A percentile compares a stretch with the other conserved stretches of the same genome.
These are phyloP conservation scores for Cordyceps cicadae DNA, from an alignment of 2,329 filamentous ascomycete genomes.

Conservation along the genomic window DNA sequence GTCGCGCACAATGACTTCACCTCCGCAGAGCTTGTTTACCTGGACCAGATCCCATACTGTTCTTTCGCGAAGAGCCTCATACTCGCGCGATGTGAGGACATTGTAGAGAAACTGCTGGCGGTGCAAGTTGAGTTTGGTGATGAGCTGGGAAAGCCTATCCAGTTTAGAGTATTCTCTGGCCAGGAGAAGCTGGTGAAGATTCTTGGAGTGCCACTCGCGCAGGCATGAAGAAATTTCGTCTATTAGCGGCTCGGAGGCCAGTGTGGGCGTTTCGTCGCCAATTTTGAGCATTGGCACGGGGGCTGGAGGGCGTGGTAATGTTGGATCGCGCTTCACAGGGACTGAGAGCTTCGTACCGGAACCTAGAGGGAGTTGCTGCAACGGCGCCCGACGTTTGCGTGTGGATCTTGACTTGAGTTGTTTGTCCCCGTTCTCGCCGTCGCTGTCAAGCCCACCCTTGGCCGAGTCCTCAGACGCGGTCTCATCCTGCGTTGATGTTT, in stretches of 20 bases:
- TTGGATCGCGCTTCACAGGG: conserved; percentile 51
- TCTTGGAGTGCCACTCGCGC: conserved; percentile 96
- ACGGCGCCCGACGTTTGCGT: conserved; percentile 21
- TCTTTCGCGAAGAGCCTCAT: conserved; percentile 70
- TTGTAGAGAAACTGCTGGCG: conserved; percentile 89
- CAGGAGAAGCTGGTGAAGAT: conserved; percentile 84
- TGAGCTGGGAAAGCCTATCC: conserved; percentile 71
- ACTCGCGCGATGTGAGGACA: conserved; percentile 80
- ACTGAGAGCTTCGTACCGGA: conserved; percentile 36
- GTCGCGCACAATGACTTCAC: conserved; percentile 91
- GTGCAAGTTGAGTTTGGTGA: conserved; percentile 74
- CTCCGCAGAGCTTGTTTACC: conserved; percentile 88
- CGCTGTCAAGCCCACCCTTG: conserved; percentile 42
- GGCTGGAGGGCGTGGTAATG: conserved; percentile 70
- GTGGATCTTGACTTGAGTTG: conserved; percentile 15
- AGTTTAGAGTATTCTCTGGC: conserved; percentile 72
- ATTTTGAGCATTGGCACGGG: conserved; percentile 97
- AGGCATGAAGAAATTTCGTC: conserved; percentile 97
- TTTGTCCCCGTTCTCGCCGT: conserved; percentile 26
- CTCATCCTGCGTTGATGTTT: conserved; percentile 19
- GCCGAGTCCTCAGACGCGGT: conserved; percentile 40
- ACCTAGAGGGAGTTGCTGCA: conserved; percentile 32
- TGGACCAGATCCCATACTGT: conserved; percentile 93
- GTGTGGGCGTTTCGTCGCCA: conserved; percentile 91
- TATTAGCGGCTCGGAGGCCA: conserved; percentile 78